Percentiles rank a stretch among this genome's conserved stretches.
Conservation (phyloP, 2,329 filamentous ascomycete genomes). For the Didymella sp. region DNA sequence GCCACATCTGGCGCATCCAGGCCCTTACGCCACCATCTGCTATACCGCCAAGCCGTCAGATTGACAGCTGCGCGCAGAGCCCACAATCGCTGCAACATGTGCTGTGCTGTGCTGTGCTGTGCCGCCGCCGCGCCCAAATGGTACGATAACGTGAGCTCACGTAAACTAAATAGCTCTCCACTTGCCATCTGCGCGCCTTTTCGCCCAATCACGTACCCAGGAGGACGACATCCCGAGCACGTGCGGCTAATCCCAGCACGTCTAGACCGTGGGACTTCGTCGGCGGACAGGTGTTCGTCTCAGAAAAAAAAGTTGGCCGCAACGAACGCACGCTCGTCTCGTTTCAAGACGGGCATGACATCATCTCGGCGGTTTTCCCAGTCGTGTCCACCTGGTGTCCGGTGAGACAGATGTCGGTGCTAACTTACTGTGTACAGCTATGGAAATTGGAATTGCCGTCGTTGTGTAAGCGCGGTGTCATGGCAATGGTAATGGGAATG, state of each 20-base stretch:
- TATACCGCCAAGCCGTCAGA: neutral
- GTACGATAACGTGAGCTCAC: constrained; percentile 8
- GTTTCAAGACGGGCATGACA: constrained; percentile 4
- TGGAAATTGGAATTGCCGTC: neutral
- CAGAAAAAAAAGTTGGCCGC: constrained; percentile 15
- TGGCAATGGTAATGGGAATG: too few relatives aligned
- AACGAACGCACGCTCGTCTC: neutral
- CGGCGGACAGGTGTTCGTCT: constrained; percentile 1
- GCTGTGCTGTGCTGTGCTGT: neutral
- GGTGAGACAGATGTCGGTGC: constrained; percentile 9
- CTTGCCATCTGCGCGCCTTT: neutral
- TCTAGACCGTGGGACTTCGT: constrained; percentile 8
- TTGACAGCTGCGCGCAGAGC: neutral
- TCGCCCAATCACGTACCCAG: neutral
- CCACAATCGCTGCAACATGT: neutral
- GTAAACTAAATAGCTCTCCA: neutral
- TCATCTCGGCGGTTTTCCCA: constrained; percentile 4
- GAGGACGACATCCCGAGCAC: neutral
- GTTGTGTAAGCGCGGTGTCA: neutral
- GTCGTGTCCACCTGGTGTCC: constrained; percentile 2
- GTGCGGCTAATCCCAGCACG: constrained; percentile 11
- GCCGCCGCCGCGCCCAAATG: neutral
- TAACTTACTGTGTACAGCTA: too few relatives aligned
- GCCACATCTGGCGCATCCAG: constrained; percentile 8
- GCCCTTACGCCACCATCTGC: neutral